A percentile compares a stretch with the other conserved stretches of the same genome.
Evolutionary conservation across 805 yeast species (phyloP).

Genomic region (Myxozyma melibiosi): DNA sequence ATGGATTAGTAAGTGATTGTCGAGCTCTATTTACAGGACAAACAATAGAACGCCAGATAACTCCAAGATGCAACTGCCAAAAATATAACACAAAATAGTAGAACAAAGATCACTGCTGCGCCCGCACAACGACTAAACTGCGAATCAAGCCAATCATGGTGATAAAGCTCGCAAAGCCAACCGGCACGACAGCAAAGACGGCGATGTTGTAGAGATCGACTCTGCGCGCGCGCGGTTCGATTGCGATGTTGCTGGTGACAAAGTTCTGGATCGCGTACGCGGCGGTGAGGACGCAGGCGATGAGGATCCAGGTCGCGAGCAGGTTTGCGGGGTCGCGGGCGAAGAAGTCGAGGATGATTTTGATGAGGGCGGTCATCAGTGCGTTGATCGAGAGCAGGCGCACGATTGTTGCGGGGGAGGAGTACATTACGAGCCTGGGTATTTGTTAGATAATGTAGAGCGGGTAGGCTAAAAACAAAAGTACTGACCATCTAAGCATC

Average conservation of each 20-base stretch:
- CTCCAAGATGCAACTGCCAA: no score
- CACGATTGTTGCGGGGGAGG: slow-evolving; percentile 83
- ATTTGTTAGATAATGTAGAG: neutral
- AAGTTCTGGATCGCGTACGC: slow-evolving; percentile 85
- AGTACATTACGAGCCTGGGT: slow-evolving; percentile 74
- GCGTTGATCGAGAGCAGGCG: slow-evolving; percentile 83
- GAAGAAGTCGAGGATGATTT: slow-evolving; percentile 64
- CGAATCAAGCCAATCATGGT: slow-evolving; percentile 86
- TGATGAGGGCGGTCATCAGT: slow-evolving; percentile 68
- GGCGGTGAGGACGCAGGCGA: slow-evolving; percentile 75
- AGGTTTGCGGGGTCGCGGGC: slow-evolving; percentile 73
- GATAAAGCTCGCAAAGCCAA: slow-evolving; percentile 89
- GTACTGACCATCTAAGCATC: slow-evolving; percentile 72
- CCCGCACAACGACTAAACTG: slow-evolving; percentile 23
- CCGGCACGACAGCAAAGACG: slow-evolving; percentile 97
- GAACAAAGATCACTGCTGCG: neutral
- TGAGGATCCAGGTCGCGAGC: slow-evolving; percentile 87
- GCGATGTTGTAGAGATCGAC: slow-evolving; percentile 75
- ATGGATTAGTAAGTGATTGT: no score
- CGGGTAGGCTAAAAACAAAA: neutral
- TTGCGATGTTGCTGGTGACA: slow-evolving; percentile 64
- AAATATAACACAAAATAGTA: no score
- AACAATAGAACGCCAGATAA: no score
- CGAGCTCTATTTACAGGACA: no score
- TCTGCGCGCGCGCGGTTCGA: slow-evolving; percentile 57